Conservation (phyloP, 257 asterid genomes). For the Nicotiana obtusifolia region DNA sequence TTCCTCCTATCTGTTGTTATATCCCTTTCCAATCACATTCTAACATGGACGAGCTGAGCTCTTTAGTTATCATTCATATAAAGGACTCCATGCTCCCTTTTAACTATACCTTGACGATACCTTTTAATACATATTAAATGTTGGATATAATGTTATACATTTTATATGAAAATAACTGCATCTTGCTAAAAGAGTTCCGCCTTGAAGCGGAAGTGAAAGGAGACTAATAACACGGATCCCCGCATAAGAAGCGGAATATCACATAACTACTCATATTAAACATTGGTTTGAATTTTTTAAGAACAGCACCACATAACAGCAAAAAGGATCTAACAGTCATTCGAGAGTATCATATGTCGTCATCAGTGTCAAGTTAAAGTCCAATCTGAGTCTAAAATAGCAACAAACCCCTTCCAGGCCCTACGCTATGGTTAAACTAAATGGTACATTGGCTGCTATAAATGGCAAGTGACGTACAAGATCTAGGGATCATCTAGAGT, state of each 20-base stretch:
- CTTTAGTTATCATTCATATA: too few species aligned
- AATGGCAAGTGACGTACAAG: background rate
- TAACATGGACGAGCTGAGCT: too few species aligned
- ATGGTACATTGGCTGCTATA: background rate
- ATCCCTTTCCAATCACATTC: background rate
- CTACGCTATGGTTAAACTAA: background rate
- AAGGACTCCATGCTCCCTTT: background rate
- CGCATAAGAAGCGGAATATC: background rate
- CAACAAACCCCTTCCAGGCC: background rate
- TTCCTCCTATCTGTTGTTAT: too few species aligned
- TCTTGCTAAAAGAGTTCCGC: background rate
- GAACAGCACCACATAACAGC: background rate
- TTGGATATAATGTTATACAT: background rate
- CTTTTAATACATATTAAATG: background rate
- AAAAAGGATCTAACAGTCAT: background rate
- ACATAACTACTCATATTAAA: background rate
- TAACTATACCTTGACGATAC: background rate
- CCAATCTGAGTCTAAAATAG: background rate
- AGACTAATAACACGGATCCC: background rate
- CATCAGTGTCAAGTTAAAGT: background rate
- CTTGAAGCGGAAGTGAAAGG: background rate
- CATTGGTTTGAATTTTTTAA: background rate
- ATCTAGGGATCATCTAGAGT: background rate
- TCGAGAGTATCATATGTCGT: background rate
- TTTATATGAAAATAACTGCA: too few species aligned